A percentile compares a stretch with the other conserved stretches of the same genome.
Conservation (phyloP, 305 asterid genomes). For the Solanum chacoense region DNA sequence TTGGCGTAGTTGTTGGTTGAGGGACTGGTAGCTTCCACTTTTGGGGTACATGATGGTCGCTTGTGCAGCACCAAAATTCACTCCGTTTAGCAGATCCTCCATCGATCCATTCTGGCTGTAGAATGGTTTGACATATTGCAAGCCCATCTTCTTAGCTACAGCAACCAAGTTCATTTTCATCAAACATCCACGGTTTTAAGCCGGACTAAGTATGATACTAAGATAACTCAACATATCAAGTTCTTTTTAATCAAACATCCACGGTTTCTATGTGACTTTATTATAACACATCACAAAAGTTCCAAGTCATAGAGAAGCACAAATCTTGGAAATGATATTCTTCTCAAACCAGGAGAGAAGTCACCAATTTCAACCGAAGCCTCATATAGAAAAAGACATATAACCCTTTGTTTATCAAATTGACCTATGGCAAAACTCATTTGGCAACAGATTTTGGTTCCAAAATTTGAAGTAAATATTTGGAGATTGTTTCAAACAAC, state of each 20-base stretch:
- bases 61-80: conserved; percentile 51
- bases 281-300: not conserved
- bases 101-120: conserved; percentile 47
- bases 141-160: conserved; percentile 55
- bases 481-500: not conserved
- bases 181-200: not conserved
- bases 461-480: not conserved
- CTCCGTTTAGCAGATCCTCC: conserved; percentile 23
- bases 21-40: conserved; percentile 40
- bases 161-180: not conserved
- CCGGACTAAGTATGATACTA: not conserved
- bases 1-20: conserved; percentile 56
- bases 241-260: not conserved
- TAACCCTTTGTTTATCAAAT: not conserved
- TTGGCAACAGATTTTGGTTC: not conserved
- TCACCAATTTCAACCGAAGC: not conserved
- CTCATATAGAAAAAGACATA: not conserved
- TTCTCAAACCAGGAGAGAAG: not conserved
- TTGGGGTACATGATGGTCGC: conserved; percentile 41
- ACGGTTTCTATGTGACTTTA: not conserved
- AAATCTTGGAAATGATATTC: not conserved
- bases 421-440: not conserved
- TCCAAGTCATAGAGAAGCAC: not conserved
- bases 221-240: not conserved
- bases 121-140: conserved; percentile 39